phyloP scores from a whole-genome alignment of 2,329 filamentous ascomycete genomes.

The Clarireedia hainanense region DNA sequence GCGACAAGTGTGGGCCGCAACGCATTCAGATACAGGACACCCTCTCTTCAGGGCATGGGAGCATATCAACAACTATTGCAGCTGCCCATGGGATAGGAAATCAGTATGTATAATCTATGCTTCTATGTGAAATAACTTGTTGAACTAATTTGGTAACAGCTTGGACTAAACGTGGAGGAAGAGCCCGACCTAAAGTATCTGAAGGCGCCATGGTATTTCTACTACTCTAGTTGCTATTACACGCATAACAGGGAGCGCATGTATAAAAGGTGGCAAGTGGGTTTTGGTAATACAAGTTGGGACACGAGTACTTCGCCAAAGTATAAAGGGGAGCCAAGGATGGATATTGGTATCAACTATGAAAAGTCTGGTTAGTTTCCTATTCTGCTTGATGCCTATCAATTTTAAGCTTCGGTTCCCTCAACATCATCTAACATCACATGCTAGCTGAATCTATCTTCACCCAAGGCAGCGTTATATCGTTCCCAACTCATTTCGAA shows the following conservation, averaged over 20 bases:
- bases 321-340: conserved; percentile 1
- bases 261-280: conserved; percentile 15
- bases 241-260: conserved; percentile 11
- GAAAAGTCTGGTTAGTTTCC: background rate
- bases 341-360: conserved; percentile 3
- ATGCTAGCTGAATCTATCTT: background rate
- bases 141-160: background rate
- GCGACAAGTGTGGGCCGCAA: background rate
- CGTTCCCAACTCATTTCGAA: background rate
- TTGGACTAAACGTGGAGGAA: background rate
- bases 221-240: conserved; percentile 19
- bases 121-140: background rate
- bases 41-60: conserved; percentile 5
- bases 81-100: conserved; percentile 16
- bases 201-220: conserved; percentile 15
- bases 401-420: background rate
- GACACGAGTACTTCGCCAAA: conserved; percentile 13
- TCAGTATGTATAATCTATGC: conserved; percentile 10
- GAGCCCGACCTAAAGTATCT: background rate
- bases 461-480: background rate
- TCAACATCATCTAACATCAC: background rate
- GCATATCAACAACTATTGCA: conserved; percentile 18
- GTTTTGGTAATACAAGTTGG: conserved; percentile 14
- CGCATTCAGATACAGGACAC: background rate
- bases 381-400: background rate